Conservation (phyloP, 495 filamentous ascomycete genomes). For the Sordaria brevicollis region DNA sequence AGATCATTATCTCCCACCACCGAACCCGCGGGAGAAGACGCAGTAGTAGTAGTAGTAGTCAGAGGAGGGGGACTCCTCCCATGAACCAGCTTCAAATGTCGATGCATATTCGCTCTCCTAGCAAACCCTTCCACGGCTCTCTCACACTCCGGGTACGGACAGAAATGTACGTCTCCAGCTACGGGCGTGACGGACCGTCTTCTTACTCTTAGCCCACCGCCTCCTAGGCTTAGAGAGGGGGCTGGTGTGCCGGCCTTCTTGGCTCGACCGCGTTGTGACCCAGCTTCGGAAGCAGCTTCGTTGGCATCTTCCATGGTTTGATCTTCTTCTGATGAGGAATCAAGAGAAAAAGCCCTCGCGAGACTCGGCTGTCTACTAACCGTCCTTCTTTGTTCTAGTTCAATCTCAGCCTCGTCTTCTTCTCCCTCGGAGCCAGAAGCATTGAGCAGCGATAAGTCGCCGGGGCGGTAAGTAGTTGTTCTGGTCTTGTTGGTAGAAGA, state of each 20-base stretch:
- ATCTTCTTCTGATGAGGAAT: neutral
- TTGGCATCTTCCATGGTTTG: neutral
- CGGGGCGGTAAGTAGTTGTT: conserved; percentile 25
- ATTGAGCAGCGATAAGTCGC: conserved; percentile 11
- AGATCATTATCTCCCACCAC: conserved; percentile 14
- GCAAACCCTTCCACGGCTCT: conserved; percentile 8
- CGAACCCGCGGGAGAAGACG: neutral
- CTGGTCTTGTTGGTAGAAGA: conserved; percentile 1
- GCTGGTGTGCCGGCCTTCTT: neutral
- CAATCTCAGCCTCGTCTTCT: conserved; percentile 3
- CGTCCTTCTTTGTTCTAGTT: conserved; percentile 1
- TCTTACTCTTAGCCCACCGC: neutral
- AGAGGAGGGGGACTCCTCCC: conserved; percentile 5
- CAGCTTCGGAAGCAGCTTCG: neutral
- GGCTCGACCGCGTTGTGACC: neutral
- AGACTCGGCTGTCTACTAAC: conserved; percentile 15
- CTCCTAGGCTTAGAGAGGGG: neutral
- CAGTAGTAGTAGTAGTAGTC: no score
- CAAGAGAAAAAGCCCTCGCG: neutral
- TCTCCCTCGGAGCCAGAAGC: conserved; percentile 31
- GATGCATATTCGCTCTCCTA: conserved; percentile 7
- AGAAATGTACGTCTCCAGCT: conserved; percentile 2
- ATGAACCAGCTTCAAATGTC: conserved; percentile 28
- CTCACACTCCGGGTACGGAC: conserved; percentile 9
- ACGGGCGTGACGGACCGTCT: neutral